Base-by-base conservation (phyloP, 805 yeast species). In the Pichia insulana region DNA sequence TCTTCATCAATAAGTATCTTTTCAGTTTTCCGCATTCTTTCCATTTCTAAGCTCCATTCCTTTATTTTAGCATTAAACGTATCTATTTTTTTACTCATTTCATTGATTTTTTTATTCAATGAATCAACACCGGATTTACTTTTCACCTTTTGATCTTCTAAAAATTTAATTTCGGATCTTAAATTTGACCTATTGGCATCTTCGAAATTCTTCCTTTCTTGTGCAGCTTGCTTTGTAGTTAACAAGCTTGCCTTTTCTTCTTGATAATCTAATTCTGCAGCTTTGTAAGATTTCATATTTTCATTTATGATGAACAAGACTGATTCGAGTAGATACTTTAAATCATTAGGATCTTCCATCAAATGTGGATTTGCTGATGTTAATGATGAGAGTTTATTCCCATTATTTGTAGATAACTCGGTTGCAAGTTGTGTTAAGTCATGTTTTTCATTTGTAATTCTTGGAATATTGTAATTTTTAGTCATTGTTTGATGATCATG, bases 301-400 rank as follows among this genome's bases (percentile, higher is more conserved):
- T 60, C 50, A 37, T 64, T 61, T 13, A 67, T 57, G 25, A 68
- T 71, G 22, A 66, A 71, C 34, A 69, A 63, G 2, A 69, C 68
- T 6, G 64, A 53, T 48, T 68, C 73, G 19, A 69, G 50, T 34
- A 64, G 52, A 44, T 62, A 68, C 44, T 70, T 62, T 30, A 70
- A 48, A 46, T 68, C 73, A 44, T 65, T 70, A 32, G 68, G 65
- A 51, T 69, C 70, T 7, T 55, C 59, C 45, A 56, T 67, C 49
- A 59, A 41, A 47, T 58, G 61, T 6, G 63, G 62, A 25, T 32
- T 39, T 17, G 37, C 40, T 25, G 40, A 25, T 26, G 22, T 20
- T 25, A 41, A 36, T 40, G 41, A n/a, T 52, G 31, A 26, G 18
- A 28, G 31, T 20, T 37, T 40, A 31, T 28, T 39, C 30, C 25